Base-by-base conservation (phyloP, 768 basidiomycete species). In the Exsudoporus frostii region DNA sequence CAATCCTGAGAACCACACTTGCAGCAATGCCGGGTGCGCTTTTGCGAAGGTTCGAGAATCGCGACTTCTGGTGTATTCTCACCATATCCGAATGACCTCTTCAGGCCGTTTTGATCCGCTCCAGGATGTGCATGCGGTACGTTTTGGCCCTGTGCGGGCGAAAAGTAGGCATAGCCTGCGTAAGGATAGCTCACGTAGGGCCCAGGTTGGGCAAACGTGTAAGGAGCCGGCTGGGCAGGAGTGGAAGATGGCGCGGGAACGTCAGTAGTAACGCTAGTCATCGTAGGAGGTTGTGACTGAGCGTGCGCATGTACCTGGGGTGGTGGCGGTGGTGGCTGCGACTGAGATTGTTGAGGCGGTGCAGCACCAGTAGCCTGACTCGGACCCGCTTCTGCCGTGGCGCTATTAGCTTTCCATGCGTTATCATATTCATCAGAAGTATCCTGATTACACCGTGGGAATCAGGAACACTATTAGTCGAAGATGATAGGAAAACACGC, bases 1-100 rank as follows among this genome's bases (percentile, higher is more conserved):
- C 89, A 92, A 22, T 87, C 82, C 68, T 85, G 82, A 36, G 81
- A 84, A 15, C 89, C 89, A 51, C 89, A 91, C 72, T 92, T 92
- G 66, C 84, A 85, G 61, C 89, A 92, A 62, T 90, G 90, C 37
- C 89, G 84, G 40, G 82, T 81, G 3, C 90, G 79, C 64, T 88
- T 88, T 59, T 69, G 69, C 4, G 74, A 71, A 3, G 71, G 69
- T 52, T 76, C 73, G 3, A 70, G 56, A 15, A 73, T 71, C 11
- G 60, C 65, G 5, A 70, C 54, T 57, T 64, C 61, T 17, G 60
- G 40, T 25, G 61, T 9, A 17, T 58, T 59, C 39, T 66, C 66
- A 4, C 66, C 65, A 30, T 60, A 71, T 15, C 62, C 64, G 19
- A 59, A 65, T 4, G 68, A 55, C 34, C 69, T 57, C 54, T 72